Evolutionary conservation across 1,284 basidiomycete species (phyloP).

Genomic region (Peniophora sp.): DNA sequence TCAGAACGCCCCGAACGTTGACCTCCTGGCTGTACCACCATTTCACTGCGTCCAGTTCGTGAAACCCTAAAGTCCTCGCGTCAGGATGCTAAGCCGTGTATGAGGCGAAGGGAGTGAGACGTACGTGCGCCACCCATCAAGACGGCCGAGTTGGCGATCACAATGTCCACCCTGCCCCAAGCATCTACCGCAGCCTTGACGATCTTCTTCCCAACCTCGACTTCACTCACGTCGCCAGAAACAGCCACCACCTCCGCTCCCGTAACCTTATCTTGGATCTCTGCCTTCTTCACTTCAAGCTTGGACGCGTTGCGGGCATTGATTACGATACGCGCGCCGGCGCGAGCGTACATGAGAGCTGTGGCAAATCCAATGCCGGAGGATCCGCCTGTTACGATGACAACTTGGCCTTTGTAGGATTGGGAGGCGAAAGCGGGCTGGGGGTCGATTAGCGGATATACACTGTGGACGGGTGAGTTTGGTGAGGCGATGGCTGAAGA

Average conservation of each 20-base stretch:
- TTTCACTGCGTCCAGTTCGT: background rate
- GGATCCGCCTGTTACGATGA: background rate
- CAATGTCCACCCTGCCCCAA: background rate
- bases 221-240: background rate
- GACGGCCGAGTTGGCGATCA: background rate
- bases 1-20: background rate
- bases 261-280: background rate
- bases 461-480: background rate
- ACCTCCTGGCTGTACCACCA: conserved; percentile 1
- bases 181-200: background rate
- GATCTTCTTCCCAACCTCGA: background rate
- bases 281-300: background rate
- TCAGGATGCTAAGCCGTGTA: background rate
- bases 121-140: background rate
- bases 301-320: background rate
- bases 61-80: background rate
- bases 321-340: background rate
- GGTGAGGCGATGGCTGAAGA: too few relatives aligned
- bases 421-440: background rate
- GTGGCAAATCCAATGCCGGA: background rate
- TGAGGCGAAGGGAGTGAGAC: background rate
- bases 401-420: conserved; percentile 1
- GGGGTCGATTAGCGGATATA: conserved; percentile 1
- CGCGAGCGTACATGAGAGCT: conserved; percentile 1
- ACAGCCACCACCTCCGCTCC: background rate